A percentile compares a stretch with the other conserved stretches of the same genome.
Conservation (phyloP, 208 protist genomes). For the Trypanosoma rangeli region DNA sequence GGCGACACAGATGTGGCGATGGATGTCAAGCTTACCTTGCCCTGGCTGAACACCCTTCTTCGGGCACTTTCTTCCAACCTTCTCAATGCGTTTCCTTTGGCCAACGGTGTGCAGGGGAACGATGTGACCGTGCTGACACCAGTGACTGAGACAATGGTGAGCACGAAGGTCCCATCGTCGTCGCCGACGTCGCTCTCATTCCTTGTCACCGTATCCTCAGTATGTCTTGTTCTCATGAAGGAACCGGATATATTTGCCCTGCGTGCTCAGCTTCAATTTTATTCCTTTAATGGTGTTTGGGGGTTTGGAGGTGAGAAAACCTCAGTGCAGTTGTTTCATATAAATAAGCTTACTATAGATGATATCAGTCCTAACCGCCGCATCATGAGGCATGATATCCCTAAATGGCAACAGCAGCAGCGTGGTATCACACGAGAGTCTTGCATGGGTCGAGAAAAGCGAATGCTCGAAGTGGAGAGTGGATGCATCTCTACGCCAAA, state of each 20-base stretch:
- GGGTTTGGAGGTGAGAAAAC: not conserved
- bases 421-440: not conserved
- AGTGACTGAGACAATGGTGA: no score
- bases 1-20: conserved; percentile 1
- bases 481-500: conserved; percentile 2
- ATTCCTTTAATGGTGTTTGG: conserved; percentile 3
- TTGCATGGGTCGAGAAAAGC: not conserved
- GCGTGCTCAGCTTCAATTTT: conserved; percentile 15
- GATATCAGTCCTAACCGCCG: conserved; percentile 18
- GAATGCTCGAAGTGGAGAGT: conserved; percentile 15
- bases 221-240: conserved; percentile 19
- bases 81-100: not conserved
- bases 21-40: conserved; percentile 10
- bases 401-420: conserved; percentile 14
- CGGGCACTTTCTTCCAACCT: conserved; percentile 2
- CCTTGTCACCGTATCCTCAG: conserved; percentile 18
- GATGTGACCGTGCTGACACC: not conserved
- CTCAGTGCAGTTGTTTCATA: conserved; percentile 8
- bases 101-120: not conserved
- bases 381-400: conserved; percentile 14
- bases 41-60: conserved; percentile 4
- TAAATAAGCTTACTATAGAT: conserved; percentile 11
- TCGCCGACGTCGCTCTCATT: not conserved
- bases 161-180: not conserved
- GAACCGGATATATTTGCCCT: conserved; percentile 21